Base-by-base conservation (phyloP, 1,284 basidiomycete species). In the Ceratobasidium sp. region DNA sequence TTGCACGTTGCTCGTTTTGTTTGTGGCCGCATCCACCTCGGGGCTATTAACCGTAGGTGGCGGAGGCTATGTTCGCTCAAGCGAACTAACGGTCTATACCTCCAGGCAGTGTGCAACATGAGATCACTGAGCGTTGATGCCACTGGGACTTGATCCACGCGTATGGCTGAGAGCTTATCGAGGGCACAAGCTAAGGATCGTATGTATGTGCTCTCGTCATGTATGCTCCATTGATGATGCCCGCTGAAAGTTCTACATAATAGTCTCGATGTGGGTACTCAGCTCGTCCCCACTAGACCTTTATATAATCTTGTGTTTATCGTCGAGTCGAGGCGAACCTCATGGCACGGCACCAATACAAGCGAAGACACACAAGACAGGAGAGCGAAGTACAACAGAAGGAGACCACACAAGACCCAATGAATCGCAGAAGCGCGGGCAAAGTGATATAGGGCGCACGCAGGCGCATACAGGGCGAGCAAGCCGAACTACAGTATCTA, bases 211-310 rank as follows among this genome's bases (percentile, higher is more conserved):
- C 13, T 19, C 4, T 31, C 9, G 16, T 16, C 24, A 43, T 24
- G 14, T 16, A n/a, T 8, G 6, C 7, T 24, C n/a, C 19, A n/a
- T 46, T 6, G 24, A 11, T 16, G 1, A n/a, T 22, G n/a, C 13
- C 48, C 27, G 29, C 29, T 1, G 27, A 31, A 22, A 34, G 24
- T 27, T 24, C 39, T 29, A n/a, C 22, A 1, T 1, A 29, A 27
- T 19, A 66, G 64, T 53, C 46, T 27, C 49, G 7, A 54, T 39
- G 19, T 66, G 64, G 64, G 27, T 66, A 31, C 34, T 53, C 16
- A 66, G 49, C 34, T 22, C 64, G 48, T 66, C 53, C 19, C n/a
- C n/a, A n/a, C n/a, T n/a, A n/a, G n/a, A n/a, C n/a, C n/a, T n/a
- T n/a, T n/a, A n/a, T n/a, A n/a, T n/a, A n/a, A n/a, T n/a, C n/a